Evolutionary conservation across 495 filamentous ascomycete genomes (phyloP).

Genomic region (Lophium mytilinum): DNA sequence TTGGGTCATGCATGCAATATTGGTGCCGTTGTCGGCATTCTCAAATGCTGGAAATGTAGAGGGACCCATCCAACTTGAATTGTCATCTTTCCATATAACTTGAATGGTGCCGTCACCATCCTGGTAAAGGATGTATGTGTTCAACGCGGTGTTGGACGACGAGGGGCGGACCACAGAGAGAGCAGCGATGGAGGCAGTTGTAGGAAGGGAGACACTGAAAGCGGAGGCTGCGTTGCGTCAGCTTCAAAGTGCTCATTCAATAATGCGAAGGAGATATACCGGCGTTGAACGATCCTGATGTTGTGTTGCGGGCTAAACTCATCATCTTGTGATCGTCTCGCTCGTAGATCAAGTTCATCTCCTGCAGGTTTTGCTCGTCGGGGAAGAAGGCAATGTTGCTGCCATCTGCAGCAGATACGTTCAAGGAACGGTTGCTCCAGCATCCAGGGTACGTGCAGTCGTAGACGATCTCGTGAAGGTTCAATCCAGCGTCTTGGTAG

Average conservation of each 20-base stretch:
- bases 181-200: conserved; percentile 6
- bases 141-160: background rate
- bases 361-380: background rate
- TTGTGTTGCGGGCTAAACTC: background rate
- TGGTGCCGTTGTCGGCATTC: conserved; percentile 12
- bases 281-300: background rate
- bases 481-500: background rate
- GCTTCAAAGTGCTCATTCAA: background rate
- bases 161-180: conserved; percentile 6
- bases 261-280: background rate
- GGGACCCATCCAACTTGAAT: conserved; percentile 15
- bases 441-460: background rate
- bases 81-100: conserved; percentile 11
- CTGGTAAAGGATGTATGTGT: conserved; percentile 17
- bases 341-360: background rate
- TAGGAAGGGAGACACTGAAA: conserved; percentile 6
- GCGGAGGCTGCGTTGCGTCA: background rate
- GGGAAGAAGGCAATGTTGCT: background rate
- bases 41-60: conserved; percentile 8
- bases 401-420: background rate
- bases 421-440: background rate
- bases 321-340: background rate
- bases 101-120: conserved; percentile 7
- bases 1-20: conserved; percentile 10
- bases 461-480: conserved; percentile 1